Base-by-base conservation (phyloP, 208 protist genomes). In the Herpetomonas tarakana region DNA sequence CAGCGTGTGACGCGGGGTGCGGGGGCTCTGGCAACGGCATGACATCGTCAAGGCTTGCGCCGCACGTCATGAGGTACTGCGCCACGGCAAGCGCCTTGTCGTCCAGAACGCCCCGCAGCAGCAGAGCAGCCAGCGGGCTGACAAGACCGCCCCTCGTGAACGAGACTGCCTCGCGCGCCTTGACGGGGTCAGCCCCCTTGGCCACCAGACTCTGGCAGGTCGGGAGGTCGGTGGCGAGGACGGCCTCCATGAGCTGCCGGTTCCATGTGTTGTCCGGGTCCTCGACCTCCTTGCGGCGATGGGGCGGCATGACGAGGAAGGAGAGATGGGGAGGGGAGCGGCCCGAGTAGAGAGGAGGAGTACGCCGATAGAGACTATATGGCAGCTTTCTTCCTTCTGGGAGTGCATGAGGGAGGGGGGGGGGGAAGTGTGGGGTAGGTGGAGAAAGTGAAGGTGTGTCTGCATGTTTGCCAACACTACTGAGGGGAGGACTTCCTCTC, bases 241-340 rank as follows among this genome's bases (percentile, higher is more conserved):
- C 76, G n/a, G 88, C 79, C 12, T 74, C 71, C 74, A 90, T 86
- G 9, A 94, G 67, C 56, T 92, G 81, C 47, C 76, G 52, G 46
- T 89, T 91, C 84, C 84, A 94, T 58, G 88, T 91, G 76, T 94
- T 84, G 38, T 79, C 72, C 1, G 84, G 81, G 62, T 92, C 88
- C 45, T 94, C 88, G 21, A 81, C 61, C 35, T 41, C 35, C 14
- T 41, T 41, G 6, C 35, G 35, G 9, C 35, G 35, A 18, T 6
- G 14, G 35, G 35, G 14, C 35, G 6, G 6, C 35, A 41, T 41
- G 6, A 18, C 14, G 9, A 41, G 14, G 9, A 41, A 41, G 14
- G 9, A 41, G 35, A 41, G 14, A n/a, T n/a, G n/a, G n/a, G n/a
- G n/a, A n/a, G n/a, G n/a, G n/a, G n/a, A n/a, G n/a, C n/a, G n/a